Evolutionary conservation across 1,284 basidiomycete species (phyloP).

Genomic region (Cryptococcus sp.): DNA sequence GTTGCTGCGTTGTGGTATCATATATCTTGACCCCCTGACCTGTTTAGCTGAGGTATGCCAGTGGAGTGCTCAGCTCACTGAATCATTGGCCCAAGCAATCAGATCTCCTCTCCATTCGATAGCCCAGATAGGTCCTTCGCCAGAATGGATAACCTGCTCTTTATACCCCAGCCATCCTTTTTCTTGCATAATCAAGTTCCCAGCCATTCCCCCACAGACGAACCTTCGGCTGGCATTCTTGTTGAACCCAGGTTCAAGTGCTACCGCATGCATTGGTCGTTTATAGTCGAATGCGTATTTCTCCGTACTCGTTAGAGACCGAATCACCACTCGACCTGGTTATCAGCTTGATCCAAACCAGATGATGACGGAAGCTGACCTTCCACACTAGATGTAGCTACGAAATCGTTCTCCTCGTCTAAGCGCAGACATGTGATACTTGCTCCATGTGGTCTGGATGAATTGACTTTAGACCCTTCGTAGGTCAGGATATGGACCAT

Average conservation of each 20-base stretch:
- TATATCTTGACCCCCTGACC: slow-evolving; percentile 87
- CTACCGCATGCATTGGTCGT: slow-evolving; percentile 83
- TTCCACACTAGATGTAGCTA: slow-evolving; percentile 90
- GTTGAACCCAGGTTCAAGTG: slow-evolving; percentile 86
- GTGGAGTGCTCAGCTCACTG: slow-evolving; percentile 53
- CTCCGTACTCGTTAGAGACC: slow-evolving; percentile 76
- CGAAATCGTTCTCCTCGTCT: slow-evolving; percentile 80
- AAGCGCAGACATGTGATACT: slow-evolving; percentile 80
- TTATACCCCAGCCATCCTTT: slow-evolving; percentile 97
- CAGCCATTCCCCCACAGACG: slow-evolving; percentile 90
- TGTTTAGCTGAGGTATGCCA: neutral
- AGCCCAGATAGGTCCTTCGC: slow-evolving; percentile 94
- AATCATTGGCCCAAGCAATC: slow-evolving; percentile 95
- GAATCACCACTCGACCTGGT: slow-evolving; percentile 79
- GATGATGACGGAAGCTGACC: slow-evolving; percentile 55
- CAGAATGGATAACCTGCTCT: slow-evolving; percentile 76
- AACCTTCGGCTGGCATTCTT: slow-evolving; percentile 76
- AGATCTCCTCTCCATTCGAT: slow-evolving; percentile 78
- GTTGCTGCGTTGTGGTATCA: slow-evolving; percentile 71
- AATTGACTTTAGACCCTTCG: slow-evolving; percentile 76
- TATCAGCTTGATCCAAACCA: neutral
- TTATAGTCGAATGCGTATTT: slow-evolving; percentile 87
- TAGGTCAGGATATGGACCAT: slow-evolving; percentile 83
- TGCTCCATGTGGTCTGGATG: slow-evolving; percentile 87
- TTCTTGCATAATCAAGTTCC: slow-evolving; percentile 78